Evolutionary conservation across 2,329 filamentous ascomycete species (phyloP), one percentile per base, ranked within the genome.

Genomic region (Lasiodiplodia citricola): DNA sequence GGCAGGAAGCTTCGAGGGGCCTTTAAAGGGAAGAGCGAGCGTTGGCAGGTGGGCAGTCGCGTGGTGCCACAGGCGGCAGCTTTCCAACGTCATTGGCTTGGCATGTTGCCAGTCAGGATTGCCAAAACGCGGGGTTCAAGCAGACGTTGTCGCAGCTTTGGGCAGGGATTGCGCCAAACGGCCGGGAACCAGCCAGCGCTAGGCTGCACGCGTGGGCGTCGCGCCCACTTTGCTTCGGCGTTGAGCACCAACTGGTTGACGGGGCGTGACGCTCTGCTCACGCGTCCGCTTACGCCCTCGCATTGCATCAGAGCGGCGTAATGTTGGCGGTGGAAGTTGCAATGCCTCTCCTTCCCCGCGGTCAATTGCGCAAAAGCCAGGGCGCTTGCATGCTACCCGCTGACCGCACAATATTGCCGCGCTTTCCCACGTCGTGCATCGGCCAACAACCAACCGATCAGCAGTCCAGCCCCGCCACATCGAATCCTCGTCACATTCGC

Each of bases 1-100:
- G 52, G 62, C 56, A 38, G 21, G 67, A 47, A 25, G n/a, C 8
- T 37, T 13, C 5, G 57, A 38, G 50, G 35, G 28, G 18, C 44
- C 16, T 64, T 52, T 64, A 65, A 68, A 57, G 31, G 21, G 44
- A n/a, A 47, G 18, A 2, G 18, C 44, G 44, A n/a, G 58, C 47
- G 54, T 21, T 28, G 41, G 37, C 38, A 55, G 37, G 44, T 25
- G 41, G 58, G 58, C 58, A n/a, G 25, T 35, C 56, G 58, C 58
- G 60, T 63, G 58, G 58, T 63, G 21, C 58, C 41, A 63, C 58
- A 63, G 41, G 58, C 58, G 31, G 18, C 47, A 41, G 11, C 18
- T 31, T 25, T 21, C 60, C 37, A 69, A 54, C 55, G 68, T 58
- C 54, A 66, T 52, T 44, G 51, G 52, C 41, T 50, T 51, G 52